Evolutionary conservation across 2,329 filamentous ascomycete species (phyloP).

Genomic region (Paraphoma sp.): DNA sequence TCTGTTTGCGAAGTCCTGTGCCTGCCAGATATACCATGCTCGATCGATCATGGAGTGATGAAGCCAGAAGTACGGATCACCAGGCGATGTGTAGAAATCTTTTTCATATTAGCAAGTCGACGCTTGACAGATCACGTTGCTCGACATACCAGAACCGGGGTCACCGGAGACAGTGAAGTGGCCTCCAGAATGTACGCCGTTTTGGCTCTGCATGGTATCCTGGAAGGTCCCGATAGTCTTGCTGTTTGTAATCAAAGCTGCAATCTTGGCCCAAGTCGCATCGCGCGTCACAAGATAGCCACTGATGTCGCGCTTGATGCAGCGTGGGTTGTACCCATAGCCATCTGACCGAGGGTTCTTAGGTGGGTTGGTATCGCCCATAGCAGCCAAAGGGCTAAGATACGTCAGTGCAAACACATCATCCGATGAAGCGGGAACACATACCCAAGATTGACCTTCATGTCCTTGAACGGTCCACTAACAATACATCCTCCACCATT

Average conservation of each 20-base stretch:
- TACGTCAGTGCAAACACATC: neutral
- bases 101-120: neutral
- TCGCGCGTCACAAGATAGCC: constrained; percentile 34
- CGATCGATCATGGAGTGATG: constrained; percentile 60
- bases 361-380: constrained; percentile 39
- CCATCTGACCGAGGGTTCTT: constrained; percentile 45
- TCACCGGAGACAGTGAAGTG: constrained; percentile 57
- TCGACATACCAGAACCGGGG: constrained; percentile 44
- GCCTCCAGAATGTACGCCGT: constrained; percentile 53
- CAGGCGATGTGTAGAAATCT: constrained; percentile 55
- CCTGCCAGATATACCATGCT: constrained; percentile 59
- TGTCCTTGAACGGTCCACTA: constrained; percentile 57
- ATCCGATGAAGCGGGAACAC: constrained; percentile 1
- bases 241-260: constrained; percentile 29
- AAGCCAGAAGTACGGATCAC: constrained; percentile 56
- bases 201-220: constrained; percentile 45
- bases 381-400: constrained; percentile 28
- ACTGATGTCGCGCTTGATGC: constrained; percentile 49
- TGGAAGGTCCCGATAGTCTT: constrained; percentile 47
- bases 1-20: constrained; percentile 49
- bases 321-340: constrained; percentile 48
- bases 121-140: neutral
- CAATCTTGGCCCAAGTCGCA: constrained; percentile 37
- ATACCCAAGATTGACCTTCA: constrained; percentile 41
- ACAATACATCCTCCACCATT: constrained; percentile 63